Conservation (phyloP, 2,329 filamentous ascomycete genomes). For the Catunica adiposa region DNA sequence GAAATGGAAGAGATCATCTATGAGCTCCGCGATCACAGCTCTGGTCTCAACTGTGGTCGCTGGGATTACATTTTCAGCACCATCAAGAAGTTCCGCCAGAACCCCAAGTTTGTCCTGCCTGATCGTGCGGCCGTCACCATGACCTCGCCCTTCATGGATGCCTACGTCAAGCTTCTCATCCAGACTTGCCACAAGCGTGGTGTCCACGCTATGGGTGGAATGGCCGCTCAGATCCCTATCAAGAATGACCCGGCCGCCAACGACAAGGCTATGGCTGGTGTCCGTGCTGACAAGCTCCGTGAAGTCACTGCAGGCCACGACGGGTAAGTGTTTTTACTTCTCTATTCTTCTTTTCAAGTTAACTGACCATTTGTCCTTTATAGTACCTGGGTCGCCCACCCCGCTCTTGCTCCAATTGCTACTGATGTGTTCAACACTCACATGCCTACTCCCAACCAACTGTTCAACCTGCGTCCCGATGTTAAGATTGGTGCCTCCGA, state of each 20-base stretch:
- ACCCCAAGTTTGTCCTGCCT: conserved; percentile 81
- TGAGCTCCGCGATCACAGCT: conserved; percentile 89
- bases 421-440: conserved; percentile 90
- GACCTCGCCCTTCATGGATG: conserved; percentile 96
- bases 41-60: conserved; percentile 91
- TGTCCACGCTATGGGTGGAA: conserved; percentile 97
- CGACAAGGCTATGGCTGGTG: conserved; percentile 82
- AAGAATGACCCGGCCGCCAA: conserved; percentile 86
- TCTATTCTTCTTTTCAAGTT: conserved; percentile 12
- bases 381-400: conserved; percentile 88
- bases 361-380: not conserved
- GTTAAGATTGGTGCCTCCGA: conserved; percentile 75
- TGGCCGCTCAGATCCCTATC: conserved; percentile 98
- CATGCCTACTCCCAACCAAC: conserved; percentile 97
- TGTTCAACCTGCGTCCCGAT: conserved; percentile 79
- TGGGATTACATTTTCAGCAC: conserved; percentile 99
- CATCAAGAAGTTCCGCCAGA: conserved; percentile 98
- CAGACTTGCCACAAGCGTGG: conserved; percentile 94
- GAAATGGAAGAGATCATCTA: conserved; percentile 99
- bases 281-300: conserved; percentile 88
- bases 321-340: no score
- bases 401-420: conserved; percentile 74
- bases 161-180: conserved; percentile 92
- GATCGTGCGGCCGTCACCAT: conserved; percentile 87
- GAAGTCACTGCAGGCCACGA: conserved; percentile 93